phyloP scores from a whole-genome alignment of 2,329 filamentous ascomycete species.

The Colletotrichum sp. region DNA sequence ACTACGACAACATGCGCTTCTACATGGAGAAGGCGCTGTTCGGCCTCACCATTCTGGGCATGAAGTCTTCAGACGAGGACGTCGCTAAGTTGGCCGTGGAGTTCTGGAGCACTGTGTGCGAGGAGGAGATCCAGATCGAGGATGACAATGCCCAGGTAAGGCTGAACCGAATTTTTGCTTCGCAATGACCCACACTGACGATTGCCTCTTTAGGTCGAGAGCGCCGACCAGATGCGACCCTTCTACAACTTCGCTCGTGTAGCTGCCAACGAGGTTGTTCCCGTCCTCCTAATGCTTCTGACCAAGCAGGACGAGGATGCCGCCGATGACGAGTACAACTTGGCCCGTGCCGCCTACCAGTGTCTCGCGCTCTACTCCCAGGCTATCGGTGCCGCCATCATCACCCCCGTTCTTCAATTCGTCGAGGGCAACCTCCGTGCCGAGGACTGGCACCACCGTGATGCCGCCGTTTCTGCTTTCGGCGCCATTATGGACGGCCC shows the following conservation, averaged over 20 bases:
- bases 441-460: slow-evolving; percentile 93
- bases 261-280: slow-evolving; percentile 91
- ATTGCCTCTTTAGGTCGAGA: slow-evolving; percentile 59
- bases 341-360: slow-evolving; percentile 93
- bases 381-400: slow-evolving; percentile 83
- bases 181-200: slow-evolving; percentile 14
- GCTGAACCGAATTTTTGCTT: slow-evolving; percentile 21
- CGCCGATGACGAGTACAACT: slow-evolving; percentile 95
- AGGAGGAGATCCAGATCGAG: slow-evolving; percentile 97
- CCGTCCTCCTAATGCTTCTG: slow-evolving; percentile 85
- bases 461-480: slow-evolving; percentile 96
- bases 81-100: slow-evolving; percentile 97
- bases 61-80: slow-evolving; percentile 98
- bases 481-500: slow-evolving; percentile 99
- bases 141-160: slow-evolving; percentile 87
- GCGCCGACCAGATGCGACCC: slow-evolving; percentile 81
- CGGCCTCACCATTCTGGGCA: slow-evolving; percentile 94
- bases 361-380: slow-evolving; percentile 95
- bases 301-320: slow-evolving; percentile 99
- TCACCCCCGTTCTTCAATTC: slow-evolving; percentile 85
- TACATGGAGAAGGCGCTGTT: slow-evolving; percentile 99
- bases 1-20: slow-evolving; percentile 99
- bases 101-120: slow-evolving; percentile 99
- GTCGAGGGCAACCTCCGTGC: slow-evolving; percentile 89
- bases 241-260: slow-evolving; percentile 97